Evolutionary conservation across 345 rosid genomes (phyloP).

Genomic region (Excoecaria agallocha): DNA sequence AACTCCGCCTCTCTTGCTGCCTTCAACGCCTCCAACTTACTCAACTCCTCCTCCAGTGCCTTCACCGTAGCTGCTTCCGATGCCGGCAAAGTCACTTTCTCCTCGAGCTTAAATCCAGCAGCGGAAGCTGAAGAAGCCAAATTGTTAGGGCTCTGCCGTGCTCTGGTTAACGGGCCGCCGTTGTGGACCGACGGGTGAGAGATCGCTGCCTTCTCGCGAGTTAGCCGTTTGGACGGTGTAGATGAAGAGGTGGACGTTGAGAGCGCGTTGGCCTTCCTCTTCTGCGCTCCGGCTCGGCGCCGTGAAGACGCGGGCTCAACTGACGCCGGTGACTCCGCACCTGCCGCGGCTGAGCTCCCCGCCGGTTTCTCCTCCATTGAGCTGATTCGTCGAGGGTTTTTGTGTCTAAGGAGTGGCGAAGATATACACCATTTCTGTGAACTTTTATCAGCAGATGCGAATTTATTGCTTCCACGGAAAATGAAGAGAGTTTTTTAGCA

Average conservation of each 20-base stretch:
- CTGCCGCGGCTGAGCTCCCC: slow-evolving; percentile 27
- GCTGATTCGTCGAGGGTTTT: slow-evolving; percentile 1
- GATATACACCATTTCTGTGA: slow-evolving; percentile 10
- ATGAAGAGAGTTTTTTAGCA: not conserved
- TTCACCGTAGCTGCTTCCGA: slow-evolving; percentile 19
- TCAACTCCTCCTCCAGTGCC: slow-evolving; percentile 39
- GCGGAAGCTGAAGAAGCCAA: slow-evolving; percentile 18
- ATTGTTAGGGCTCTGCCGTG: slow-evolving; percentile 70
- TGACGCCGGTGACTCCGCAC: slow-evolving; percentile 49
- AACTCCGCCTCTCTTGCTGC: slow-evolving; percentile 73
- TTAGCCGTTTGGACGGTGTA: slow-evolving; percentile 60
- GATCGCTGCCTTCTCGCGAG: slow-evolving; percentile 73
- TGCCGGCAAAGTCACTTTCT: slow-evolving; percentile 18
- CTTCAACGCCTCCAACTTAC: slow-evolving; percentile 76
- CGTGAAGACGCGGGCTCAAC: slow-evolving; percentile 56
- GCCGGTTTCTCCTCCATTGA: slow-evolving; percentile 35
- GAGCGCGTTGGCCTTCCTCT: slow-evolving; percentile 66
- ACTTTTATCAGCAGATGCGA: no score
- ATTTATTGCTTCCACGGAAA: slow-evolving; percentile 9
- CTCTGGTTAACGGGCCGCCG: slow-evolving; percentile 96
- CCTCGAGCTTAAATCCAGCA: slow-evolving; percentile 32
- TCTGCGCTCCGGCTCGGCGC: slow-evolving; percentile 67
- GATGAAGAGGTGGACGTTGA: slow-evolving; percentile 46
- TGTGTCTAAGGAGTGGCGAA: not conserved
- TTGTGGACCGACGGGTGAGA: slow-evolving; percentile 63